Evolutionary conservation across 306 rosid genomes (phyloP).

Genomic region (Rosa chinensis): DNA sequence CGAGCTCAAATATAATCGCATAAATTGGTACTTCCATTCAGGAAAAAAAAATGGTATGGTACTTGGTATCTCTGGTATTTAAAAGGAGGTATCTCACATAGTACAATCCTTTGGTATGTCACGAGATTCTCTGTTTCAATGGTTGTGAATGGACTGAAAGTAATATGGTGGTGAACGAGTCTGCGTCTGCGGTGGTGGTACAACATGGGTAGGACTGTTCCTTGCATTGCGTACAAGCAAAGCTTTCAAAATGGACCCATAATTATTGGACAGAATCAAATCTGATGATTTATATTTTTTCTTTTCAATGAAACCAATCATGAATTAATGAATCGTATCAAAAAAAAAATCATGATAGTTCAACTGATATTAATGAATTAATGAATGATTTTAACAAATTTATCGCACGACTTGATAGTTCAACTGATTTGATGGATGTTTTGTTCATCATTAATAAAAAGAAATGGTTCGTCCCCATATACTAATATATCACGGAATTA

Average conservation of each 20-base stretch:
- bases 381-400: too few relatives aligned
- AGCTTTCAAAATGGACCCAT: constrained; percentile 13
- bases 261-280: background rate
- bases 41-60: too few relatives aligned
- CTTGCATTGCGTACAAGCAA: constrained; percentile 10
- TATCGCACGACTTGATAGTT: too few relatives aligned
- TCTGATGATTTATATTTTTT: background rate
- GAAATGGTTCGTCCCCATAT: background rate
- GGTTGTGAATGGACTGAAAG: background rate
- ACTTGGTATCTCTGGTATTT: background rate
- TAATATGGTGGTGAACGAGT: background rate
- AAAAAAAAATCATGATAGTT: too few relatives aligned
- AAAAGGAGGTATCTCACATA: background rate
- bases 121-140: background rate
- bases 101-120: background rate
- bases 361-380: background rate
- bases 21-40: too few relatives aligned
- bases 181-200: background rate
- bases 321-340: background rate
- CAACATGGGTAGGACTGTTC: background rate
- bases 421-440: background rate
- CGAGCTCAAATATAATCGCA: too few relatives aligned
- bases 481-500: too few relatives aligned
- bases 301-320: background rate
- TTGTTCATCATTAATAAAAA: background rate